Base-by-base conservation (phyloP, 768 basidiomycete species). In the Tricholoma hemisulphureum region DNA sequence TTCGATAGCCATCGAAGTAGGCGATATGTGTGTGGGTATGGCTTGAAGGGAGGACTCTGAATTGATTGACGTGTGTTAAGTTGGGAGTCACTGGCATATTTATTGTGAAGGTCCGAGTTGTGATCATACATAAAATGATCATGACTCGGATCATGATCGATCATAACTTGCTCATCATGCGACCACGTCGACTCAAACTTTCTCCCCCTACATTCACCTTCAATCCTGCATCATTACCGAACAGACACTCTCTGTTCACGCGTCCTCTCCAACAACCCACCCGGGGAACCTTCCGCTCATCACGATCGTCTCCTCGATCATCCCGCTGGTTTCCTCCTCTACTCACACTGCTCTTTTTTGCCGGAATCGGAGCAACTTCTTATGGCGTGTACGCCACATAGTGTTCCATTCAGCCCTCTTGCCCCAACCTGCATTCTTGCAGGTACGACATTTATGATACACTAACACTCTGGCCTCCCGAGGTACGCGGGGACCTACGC, bases 401-500 rank as follows among this genome's bases (percentile, higher is more conserved):
- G 29, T 23, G 6, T 37, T 32, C 65, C 62, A 43, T 51, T 58
- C 37, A 20, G 7, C 11, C 34, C 65, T 20, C 26, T 70, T 59
- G 55, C 35, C 23, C 18, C 1, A 20, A 6, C 5, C 16, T 32
- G 39, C 37, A 34, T 45, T 45, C 56, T n/a, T 6, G 10, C 60
- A 86, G 85, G 23, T 83, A 82, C 62, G 75, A 82, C n/a, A 73
- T 85, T 43, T 87, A 84, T 65, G 69, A 70, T 6, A 75, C 78
- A 10, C 73, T 88, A 70, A 84, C 83, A 0, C 76, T 85, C 59
- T 91, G 88, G 88, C 89, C 89, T 2, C 65, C 68, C 10, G 82
- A 85, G 61, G 69, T 91, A 2, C 81, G 87, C 4, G 68, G 72
- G 28, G 87, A 90, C 69, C 75, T 91, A 31, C 84, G 87, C 6